Conservation (phyloP, 2,329 filamentous ascomycete species). For the Lasiodiplodia theobromae region DNA sequence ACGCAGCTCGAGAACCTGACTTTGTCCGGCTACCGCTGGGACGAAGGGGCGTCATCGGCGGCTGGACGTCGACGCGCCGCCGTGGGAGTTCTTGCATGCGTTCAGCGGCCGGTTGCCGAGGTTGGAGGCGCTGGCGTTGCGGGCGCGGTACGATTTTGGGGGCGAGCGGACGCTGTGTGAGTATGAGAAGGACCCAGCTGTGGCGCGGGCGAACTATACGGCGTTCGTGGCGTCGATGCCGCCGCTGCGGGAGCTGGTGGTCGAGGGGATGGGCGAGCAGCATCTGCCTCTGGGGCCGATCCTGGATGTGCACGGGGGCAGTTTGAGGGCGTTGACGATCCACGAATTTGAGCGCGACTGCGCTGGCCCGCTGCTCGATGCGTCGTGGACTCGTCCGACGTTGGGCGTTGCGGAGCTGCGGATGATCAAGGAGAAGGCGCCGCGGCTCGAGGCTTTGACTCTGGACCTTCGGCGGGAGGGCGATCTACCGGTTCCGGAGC, state of each 20-base stretch:
- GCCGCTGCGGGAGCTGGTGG: not conserved
- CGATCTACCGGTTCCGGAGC: not conserved
- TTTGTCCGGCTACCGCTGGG: not conserved
- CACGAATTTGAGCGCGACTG: constrained; percentile 1
- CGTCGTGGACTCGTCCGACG: not conserved
- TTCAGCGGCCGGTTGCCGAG: not conserved
- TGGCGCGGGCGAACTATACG: not conserved
- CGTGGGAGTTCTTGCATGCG: not conserved
- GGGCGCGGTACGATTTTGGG: not conserved
- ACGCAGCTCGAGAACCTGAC: not conserved
- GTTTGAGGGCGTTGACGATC: not conserved
- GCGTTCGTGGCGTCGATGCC: not conserved
- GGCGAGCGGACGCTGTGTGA: not conserved
- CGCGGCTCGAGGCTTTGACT: not conserved
- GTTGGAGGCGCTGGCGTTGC: not conserved
- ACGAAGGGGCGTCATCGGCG: not conserved
- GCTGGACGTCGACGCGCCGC: not conserved
- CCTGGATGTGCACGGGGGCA: not conserved
- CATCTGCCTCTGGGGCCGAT: not conserved
- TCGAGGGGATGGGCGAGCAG: not conserved
- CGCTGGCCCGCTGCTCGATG: not conserved
- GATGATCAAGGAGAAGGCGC: not conserved
- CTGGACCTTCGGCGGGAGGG: not conserved
- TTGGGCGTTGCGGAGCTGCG: not conserved
- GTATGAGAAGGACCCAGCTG: not conserved